Percentiles rank a stretch among this genome's conserved stretches.
Evolutionary conservation across 257 asterid species (phyloP).

Genomic region (Pogostemon cablin): DNA sequence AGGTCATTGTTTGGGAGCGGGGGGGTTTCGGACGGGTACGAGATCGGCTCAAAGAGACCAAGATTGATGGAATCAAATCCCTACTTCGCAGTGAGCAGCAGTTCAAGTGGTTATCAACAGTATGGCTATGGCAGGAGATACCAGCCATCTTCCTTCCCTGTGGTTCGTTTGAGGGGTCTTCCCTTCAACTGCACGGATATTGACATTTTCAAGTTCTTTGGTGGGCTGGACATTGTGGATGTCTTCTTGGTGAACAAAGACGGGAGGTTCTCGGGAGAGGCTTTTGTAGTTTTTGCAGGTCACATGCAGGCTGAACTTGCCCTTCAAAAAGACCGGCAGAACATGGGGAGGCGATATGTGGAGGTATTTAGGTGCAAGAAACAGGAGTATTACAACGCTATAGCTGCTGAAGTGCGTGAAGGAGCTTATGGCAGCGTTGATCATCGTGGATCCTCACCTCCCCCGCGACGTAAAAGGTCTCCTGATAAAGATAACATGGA

Average conservation of each 20-base stretch:
- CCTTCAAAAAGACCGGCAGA: constrained; percentile 79
- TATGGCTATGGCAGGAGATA: constrained; percentile 52
- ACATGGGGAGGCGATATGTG: constrained; percentile 95
- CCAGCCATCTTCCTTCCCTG: constrained; percentile 67
- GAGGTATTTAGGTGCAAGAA: constrained; percentile 93
- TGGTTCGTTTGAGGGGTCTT: constrained; percentile 89
- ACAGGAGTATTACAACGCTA: constrained; percentile 90
- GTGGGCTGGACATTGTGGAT: constrained; percentile 86
- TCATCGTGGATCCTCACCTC: constrained; percentile 57
- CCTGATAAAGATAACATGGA: constrained; percentile 81
- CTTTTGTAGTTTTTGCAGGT: constrained; percentile 81
- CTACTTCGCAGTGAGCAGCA: constrained; percentile 96
- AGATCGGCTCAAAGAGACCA: constrained; percentile 99
- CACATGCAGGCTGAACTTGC: constrained; percentile 87
- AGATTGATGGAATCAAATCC: constrained; percentile 99
- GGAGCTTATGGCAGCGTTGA: constrained; percentile 51
- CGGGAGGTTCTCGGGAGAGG: constrained; percentile 88
- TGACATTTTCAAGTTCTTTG: constrained; percentile 81
- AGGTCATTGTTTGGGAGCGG: constrained; percentile 99
- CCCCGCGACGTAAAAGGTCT: constrained; percentile 67
- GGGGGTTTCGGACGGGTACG: constrained; percentile 99
- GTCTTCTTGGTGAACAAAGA: constrained; percentile 79
- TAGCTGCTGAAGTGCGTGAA: constrained; percentile 79
- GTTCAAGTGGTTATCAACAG: constrained; percentile 58
- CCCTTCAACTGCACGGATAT: constrained; percentile 84